Percentiles rank a stretch among this genome's conserved stretches.
Evolutionary conservation across 2,329 filamentous ascomycete species (phyloP).

Genomic region (Fusarium papillatum): DNA sequence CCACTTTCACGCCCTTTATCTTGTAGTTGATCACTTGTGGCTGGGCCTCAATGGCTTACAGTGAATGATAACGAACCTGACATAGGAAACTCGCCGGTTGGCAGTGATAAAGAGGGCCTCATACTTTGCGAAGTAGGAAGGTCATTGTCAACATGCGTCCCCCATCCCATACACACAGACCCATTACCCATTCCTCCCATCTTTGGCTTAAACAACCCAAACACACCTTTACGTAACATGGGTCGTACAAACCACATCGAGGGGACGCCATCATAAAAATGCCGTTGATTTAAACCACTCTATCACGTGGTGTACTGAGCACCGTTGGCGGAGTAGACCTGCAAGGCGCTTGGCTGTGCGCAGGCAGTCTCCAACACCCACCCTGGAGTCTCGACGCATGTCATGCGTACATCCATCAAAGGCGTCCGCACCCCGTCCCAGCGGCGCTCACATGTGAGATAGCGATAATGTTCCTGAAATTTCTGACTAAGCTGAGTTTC

Average conservation of each 20-base stretch:
- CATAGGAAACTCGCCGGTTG: background rate
- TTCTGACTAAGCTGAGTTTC: background rate
- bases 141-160: background rate
- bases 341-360: background rate
- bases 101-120: background rate
- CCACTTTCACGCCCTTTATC: constrained; percentile 13
- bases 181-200: background rate
- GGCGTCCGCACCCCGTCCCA: background rate
- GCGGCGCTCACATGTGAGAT: background rate
- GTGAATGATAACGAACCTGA: background rate
- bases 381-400: background rate
- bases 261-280: background rate
- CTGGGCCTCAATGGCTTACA: background rate
- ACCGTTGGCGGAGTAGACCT: background rate
- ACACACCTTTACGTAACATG: background rate
- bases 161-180: background rate
- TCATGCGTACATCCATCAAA: background rate
- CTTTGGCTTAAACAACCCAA: background rate
- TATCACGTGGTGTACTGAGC: background rate
- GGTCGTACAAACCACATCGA: too few species aligned
- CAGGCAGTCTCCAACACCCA: background rate
- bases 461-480: background rate
- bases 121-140: background rate
- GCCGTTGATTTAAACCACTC: background rate
- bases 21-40: constrained; percentile 13